Base-by-base conservation (phyloP, 257 asterid species). In the Salvia miltiorrhiza region DNA sequence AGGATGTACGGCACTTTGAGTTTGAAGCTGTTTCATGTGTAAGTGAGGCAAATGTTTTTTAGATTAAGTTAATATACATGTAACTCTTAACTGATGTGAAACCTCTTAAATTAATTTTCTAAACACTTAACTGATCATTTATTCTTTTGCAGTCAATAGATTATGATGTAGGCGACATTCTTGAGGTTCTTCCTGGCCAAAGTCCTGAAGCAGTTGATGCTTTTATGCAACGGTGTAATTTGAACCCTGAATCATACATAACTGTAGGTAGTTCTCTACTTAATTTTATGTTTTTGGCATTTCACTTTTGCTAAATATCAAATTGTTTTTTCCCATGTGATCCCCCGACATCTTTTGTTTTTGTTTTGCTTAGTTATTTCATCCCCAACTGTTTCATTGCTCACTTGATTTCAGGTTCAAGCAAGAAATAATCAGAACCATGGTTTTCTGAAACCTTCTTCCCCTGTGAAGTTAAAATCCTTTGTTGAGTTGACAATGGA, bases 21-120 rank as follows among this genome's bases (percentile, higher is more conserved):
- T 88, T 93, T 74, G 95, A 90, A 80, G 88, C 91, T 79, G 90
- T 85, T 86, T 90, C 99, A 74, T 84, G 93, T 55, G 99, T 93
- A 84, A 87, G 96, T 74, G 33, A n/a, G 61, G 64, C 68, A 60
- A 72, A 56, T 67, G 50, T 70, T 68, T 16, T 67, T 68, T 30
- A 20, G 55, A 53, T 67, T 56, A 1, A 43, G 23, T 70, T 57
- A 57, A 39, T 9, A 33, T 73, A 59, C 35, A n/a, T 13, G 54
- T 53, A 50, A 40, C 40, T 67, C 37, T 1, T 35, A 23, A 7
- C 65, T 30, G 41, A 45, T 33, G 53, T 2, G 17, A 60, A 59
- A 48, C 19, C 35, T 44, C 40, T 5, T 19, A 30, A 33, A 24
- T 11, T n/a, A n/a, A 35, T 19, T 52, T 61, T 16, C 26, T 67